phyloP scores from a whole-genome alignment of 371 early-diverging fungal species.

The Circinella umbellata region DNA sequence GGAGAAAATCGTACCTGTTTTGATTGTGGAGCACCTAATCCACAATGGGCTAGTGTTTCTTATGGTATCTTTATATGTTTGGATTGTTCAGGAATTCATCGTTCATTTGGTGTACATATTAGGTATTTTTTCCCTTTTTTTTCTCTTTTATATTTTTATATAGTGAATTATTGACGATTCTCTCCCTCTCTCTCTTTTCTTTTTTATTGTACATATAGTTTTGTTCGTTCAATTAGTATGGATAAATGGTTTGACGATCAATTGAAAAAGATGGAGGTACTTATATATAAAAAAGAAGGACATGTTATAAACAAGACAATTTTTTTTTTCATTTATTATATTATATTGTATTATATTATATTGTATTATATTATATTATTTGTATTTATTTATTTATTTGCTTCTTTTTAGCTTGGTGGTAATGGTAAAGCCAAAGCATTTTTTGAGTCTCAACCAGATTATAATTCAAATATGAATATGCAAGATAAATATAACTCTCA shows the following conservation, averaged over 20 bases:
- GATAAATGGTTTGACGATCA: constrained; percentile 98
- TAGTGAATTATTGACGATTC: too few relatives aligned
- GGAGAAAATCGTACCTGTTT: constrained; percentile 81
- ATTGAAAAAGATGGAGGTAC: constrained; percentile 86
- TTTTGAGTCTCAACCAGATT: constrained; percentile 87
- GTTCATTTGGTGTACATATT: constrained; percentile 94
- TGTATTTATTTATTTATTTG: background rate
- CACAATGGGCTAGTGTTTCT: constrained; percentile 95
- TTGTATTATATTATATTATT: too few relatives aligned
- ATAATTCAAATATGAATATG: constrained; percentile 76
- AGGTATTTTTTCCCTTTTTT: constrained; percentile 45
- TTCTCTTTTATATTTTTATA: too few relatives aligned
- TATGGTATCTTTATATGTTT: constrained; percentile 98
- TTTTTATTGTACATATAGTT: constrained; percentile 50
- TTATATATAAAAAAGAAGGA: constrained; percentile 9
- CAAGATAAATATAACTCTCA: constrained; percentile 85
- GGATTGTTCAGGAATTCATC: constrained; percentile 93
- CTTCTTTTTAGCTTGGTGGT: constrained; percentile 76
- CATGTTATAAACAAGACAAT: background rate
- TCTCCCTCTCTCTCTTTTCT: too few relatives aligned
- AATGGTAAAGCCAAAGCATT: constrained; percentile 89
- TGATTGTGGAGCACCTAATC: constrained; percentile 85
- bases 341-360: too few relatives aligned
- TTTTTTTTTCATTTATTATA: too few relatives aligned
- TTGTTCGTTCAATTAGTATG: constrained; percentile 98